Evolutionary conservation across 805 yeast species (phyloP), one percentile per base, ranked within the genome.

Genomic region (Maudiozyma saulgeensis): DNA sequence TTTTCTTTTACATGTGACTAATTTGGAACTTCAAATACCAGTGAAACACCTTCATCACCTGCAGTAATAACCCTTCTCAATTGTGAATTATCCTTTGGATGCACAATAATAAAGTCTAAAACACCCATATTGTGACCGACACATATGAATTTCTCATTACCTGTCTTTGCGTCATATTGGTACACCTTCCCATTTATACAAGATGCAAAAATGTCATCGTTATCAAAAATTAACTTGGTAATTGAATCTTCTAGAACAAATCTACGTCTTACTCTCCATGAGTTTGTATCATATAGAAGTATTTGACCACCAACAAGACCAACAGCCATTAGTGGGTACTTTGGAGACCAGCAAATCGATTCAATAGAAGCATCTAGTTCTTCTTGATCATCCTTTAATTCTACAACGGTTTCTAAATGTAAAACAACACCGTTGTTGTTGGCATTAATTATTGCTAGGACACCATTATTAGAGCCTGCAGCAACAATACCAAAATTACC

Each of bases 111-210:
- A 63, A 93, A 91, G 59, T 88, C 97, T 54, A 93, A 75, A 18
- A 93, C 82, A 53, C 98, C 98, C 85, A 87, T 86, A 67, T 84
- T 85, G 66, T 93, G 99, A 21, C 99, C 99, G 40, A 80, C 80
- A 54, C 95, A 93, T 34, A 76, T 83, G 70, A 84, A 85, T 51
- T 84, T 68, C 59, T 79, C 82, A 51, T 77, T 80, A 50, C 96
- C 96, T 2, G 89, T 83, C 70, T 96, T 82, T 6, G 85, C 82
- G 67, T 93, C 97, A 85, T 88, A 89, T 66, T 84, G 81, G 68
- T 82, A 83, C 35, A 93, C 78, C 56, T 78, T 79, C 50, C 98
- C 97, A 63, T 89, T 85, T 82, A 87, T 87, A 49, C 86, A 79
- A 5, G 88, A 74, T 0, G 84, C 93, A 38, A 84, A 68, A 49